These are phyloP conservation scores for Penicillium sp. DNA, from an alignment of 2,329 filamentous ascomycete species.

Conservation along the genomic window DNA sequence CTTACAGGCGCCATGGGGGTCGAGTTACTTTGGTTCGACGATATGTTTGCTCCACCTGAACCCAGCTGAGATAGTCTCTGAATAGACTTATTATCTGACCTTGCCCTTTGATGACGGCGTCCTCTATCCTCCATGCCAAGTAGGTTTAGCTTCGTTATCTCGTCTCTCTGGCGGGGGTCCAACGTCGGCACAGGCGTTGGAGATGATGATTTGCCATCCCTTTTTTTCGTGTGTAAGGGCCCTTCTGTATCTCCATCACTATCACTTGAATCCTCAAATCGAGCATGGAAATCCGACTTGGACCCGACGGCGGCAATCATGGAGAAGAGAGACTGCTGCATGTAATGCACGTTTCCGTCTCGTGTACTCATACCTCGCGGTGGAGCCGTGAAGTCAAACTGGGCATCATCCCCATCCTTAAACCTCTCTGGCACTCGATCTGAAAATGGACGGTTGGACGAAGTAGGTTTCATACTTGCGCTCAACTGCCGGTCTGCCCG, in stretches of 20 bases:
- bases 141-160: slow-evolving; percentile 2
- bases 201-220: not conserved
- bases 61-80: slow-evolving; percentile 63
- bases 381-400: slow-evolving; percentile 61
- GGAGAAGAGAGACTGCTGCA: slow-evolving; percentile 93
- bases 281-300: slow-evolving; percentile 74
- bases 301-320: slow-evolving; percentile 87
- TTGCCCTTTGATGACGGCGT: slow-evolving; percentile 56
- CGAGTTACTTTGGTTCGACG: slow-evolving; percentile 21
- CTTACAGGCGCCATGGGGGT: slow-evolving; percentile 20
- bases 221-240: slow-evolving; percentile 18
- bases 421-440: slow-evolving; percentile 59
- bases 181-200: slow-evolving; percentile 2
- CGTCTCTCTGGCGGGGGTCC: slow-evolving; percentile 4
- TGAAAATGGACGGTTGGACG: slow-evolving; percentile 46
- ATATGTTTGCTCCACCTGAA: slow-evolving; percentile 29
- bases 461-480: slow-evolving; percentile 43
- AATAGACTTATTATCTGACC: slow-evolving; percentile 60
- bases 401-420: slow-evolving; percentile 57
- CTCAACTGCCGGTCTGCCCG: slow-evolving; percentile 43
- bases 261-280: slow-evolving; percentile 81
- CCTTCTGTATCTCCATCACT: slow-evolving; percentile 60
- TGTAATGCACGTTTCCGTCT: slow-evolving; percentile 57
- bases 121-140: slow-evolving; percentile 34
- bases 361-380: slow-evolving; percentile 40